These are phyloP conservation scores for Cyberlindnera sargentensis DNA, from an alignment of 805 yeast species.

Conservation along the genomic window DNA sequence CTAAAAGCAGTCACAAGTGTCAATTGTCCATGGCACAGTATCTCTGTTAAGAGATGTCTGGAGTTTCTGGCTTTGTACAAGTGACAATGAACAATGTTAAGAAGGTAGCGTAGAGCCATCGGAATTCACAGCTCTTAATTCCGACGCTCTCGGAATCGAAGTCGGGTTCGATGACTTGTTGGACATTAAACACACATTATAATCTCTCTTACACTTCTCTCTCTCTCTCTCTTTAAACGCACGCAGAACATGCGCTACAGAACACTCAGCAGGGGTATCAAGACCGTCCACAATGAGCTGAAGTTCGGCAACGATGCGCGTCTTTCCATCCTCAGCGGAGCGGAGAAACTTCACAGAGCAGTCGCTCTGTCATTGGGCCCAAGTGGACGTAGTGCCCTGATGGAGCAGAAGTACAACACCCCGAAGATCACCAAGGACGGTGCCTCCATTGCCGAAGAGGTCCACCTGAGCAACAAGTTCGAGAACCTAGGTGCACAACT, in stretches of 20 bases:
- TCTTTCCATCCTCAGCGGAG: conserved; percentile 90
- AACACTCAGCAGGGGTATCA: conserved; percentile 14
- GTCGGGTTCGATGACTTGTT: no score
- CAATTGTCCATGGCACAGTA: no score
- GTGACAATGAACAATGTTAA: no score
- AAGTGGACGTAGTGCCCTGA: conserved; percentile 93
- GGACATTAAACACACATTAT: no score
- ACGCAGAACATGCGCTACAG: conserved; percentile 3
- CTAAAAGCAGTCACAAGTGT: no score
- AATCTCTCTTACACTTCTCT: no score
- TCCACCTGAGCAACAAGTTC: conserved; percentile 78
- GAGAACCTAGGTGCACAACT: conserved; percentile 96
- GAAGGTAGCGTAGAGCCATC: no score
- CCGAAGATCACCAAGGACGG: conserved; percentile 99
- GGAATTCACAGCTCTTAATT: no score
- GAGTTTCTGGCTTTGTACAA: no score
- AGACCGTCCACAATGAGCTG: conserved; percentile 70
- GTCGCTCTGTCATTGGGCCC: conserved; percentile 97
- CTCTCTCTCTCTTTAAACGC: no score
- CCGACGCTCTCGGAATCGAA: no score
- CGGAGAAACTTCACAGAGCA: conserved; percentile 90
- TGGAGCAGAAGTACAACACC: conserved; percentile 93
- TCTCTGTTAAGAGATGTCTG: no score
- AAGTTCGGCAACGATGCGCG: conserved; percentile 97
- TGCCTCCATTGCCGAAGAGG: conserved; percentile 90